These are phyloP conservation scores for Myrica gale DNA, from an alignment of 306 rosid genomes.

Conservation along the genomic window DNA sequence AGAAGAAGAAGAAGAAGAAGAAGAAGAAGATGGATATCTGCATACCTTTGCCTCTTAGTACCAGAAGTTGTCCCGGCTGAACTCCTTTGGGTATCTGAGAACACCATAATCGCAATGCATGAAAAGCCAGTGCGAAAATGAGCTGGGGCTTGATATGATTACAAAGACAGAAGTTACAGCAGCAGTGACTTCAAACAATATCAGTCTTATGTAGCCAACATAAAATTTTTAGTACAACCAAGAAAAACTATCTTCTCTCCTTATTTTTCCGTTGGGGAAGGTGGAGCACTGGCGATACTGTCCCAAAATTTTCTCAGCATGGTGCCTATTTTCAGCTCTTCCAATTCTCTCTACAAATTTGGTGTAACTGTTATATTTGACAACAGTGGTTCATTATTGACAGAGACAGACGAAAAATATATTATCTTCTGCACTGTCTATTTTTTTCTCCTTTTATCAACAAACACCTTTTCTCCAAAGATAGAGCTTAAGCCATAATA, in stretches of 20 bases:
- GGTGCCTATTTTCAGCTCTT: neutral
- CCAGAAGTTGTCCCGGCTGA: slow-evolving; percentile 84
- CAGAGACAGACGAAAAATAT: neutral
- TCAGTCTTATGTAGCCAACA: neutral
- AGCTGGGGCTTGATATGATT: neutral
- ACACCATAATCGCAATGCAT: slow-evolving; percentile 37
- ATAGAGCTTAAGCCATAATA: neutral
- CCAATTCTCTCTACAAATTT: neutral
- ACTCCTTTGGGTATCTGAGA: slow-evolving; percentile 87
- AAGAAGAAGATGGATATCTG: slow-evolving; percentile 21
- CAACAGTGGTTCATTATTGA: neutral
- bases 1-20: slow-evolving; percentile 10
- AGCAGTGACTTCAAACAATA: slow-evolving; percentile 8
- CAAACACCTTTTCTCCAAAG: neutral
- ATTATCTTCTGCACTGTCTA: neutral
- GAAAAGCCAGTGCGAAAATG: slow-evolving; percentile 22
- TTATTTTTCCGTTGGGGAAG: neutral
- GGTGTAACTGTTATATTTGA: too few species aligned
- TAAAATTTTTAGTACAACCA: neutral
- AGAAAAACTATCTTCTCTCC: neutral
- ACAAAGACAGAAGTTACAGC: slow-evolving; percentile 6
- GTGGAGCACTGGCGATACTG: neutral
- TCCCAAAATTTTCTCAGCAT: neutral
- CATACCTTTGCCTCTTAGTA: slow-evolving; percentile 85
- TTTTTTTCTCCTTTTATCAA: neutral